Percentiles rank a stretch among this genome's conserved stretches.
These are phyloP conservation scores for Curvularia eragrostidis DNA, from an alignment of 2,329 filamentous ascomycete genomes.

Conservation along the genomic window DNA sequence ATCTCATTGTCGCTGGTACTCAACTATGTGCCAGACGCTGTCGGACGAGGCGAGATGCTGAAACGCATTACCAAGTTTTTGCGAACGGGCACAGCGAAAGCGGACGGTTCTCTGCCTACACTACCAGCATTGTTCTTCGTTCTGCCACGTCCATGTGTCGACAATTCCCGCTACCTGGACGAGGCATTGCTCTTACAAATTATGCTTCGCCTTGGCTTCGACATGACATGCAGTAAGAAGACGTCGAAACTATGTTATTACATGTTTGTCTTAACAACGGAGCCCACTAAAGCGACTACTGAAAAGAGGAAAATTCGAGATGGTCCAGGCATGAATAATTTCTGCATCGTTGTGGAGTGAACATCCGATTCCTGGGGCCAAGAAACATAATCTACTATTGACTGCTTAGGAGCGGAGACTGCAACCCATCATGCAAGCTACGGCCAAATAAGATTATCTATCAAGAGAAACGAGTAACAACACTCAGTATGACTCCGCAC, in stretches of 20 bases:
- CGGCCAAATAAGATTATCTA: not conserved
- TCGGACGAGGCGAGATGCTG: slow-evolving; percentile 83
- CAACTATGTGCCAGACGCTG: slow-evolving; percentile 87
- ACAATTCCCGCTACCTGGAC: slow-evolving; percentile 89
- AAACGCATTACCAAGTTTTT: slow-evolving; percentile 47
- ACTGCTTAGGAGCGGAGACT: not conserved
- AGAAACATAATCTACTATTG: not conserved
- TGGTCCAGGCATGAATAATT: slow-evolving; percentile 84
- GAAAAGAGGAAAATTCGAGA: slow-evolving; percentile 79
- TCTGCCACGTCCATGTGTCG: slow-evolving; percentile 83
- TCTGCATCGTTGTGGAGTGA: slow-evolving; percentile 72
- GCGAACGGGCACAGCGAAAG: slow-evolving; percentile 11
- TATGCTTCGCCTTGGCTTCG: slow-evolving; percentile 79
- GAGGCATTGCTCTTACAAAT: slow-evolving; percentile 72
- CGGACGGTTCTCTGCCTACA: slow-evolving; percentile 9
- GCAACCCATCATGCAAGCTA: not conserved
- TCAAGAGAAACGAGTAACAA: not conserved
- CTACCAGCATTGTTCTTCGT: slow-evolving; percentile 83
- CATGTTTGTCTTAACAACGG: slow-evolving; percentile 70
- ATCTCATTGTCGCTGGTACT: slow-evolving; percentile 91
- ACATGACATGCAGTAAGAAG: slow-evolving; percentile 68
- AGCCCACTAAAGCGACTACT: slow-evolving; percentile 53
- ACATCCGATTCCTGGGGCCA: not conserved
- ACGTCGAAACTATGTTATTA: slow-evolving; percentile 88
- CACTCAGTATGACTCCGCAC: not conserved